These are phyloP conservation scores for Vigna radiata DNA, from an alignment of 306 rosid species.

Conservation along the genomic window DNA sequence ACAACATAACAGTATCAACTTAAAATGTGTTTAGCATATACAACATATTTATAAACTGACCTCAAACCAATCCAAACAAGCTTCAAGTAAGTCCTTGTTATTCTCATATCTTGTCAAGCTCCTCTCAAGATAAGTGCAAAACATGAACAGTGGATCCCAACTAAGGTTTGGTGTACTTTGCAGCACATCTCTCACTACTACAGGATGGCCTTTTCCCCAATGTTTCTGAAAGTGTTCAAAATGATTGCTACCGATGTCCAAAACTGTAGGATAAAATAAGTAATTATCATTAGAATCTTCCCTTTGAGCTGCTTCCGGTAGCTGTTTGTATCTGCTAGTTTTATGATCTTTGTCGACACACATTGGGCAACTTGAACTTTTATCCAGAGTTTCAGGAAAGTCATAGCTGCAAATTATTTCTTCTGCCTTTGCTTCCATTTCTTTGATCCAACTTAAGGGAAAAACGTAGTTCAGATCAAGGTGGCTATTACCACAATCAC, in stretches of 20 bases:
- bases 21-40: conserved; percentile 17
- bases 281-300: conserved; percentile 78
- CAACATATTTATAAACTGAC: conserved; percentile 58
- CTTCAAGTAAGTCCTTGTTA: conserved; percentile 64
- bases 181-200: conserved; percentile 75
- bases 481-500: conserved; percentile 73
- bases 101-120: conserved; percentile 77
- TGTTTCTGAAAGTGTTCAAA: conserved; percentile 96
- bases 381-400: conserved; percentile 84
- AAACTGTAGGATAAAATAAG: conserved; percentile 71
- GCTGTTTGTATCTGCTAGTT: conserved; percentile 54
- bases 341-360: conserved; percentile 67
- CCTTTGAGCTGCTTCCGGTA: conserved; percentile 74
- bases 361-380: conserved; percentile 68
- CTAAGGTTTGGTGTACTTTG: conserved; percentile 61
- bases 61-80: conserved; percentile 98
- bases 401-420: conserved; percentile 99
- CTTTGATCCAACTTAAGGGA: conserved; percentile 77
- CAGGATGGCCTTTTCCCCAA: conserved; percentile 96
- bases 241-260: conserved; percentile 62
- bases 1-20: conserved; percentile 17
- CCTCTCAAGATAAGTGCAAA: conserved; percentile 81
- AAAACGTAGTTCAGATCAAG: conserved; percentile 84
- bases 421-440: conserved; percentile 90
- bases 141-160: conserved; percentile 92